Evolutionary conservation across 2,329 filamentous ascomycete genomes (phyloP).

Genomic region (Hortaea werneckii): DNA sequence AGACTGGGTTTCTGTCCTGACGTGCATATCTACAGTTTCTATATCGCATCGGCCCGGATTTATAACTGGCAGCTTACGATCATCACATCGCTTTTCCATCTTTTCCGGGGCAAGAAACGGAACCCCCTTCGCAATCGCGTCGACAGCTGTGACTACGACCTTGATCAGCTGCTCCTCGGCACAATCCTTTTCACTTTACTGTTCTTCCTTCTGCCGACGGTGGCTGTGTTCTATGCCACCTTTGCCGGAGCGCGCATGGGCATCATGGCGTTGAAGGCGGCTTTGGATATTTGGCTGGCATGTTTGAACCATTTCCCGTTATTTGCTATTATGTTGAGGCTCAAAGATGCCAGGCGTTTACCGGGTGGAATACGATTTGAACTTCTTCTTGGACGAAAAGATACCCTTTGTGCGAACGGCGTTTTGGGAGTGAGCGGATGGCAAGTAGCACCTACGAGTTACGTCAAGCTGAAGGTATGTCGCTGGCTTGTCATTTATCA

Average conservation of each 20-base stretch:
- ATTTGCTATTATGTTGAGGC: conserved; percentile 88
- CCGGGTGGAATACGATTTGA: conserved; percentile 89
- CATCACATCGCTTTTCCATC: conserved; percentile 92
- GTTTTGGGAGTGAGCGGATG: neutral
- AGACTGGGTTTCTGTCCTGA: conserved; percentile 81
- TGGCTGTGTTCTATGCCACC: conserved; percentile 92
- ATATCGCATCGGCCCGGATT: conserved; percentile 90
- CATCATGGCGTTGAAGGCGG: conserved; percentile 86
- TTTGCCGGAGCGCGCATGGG: conserved; percentile 91
- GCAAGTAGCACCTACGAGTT: conserved; percentile 53
- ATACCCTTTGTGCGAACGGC: conserved; percentile 43
- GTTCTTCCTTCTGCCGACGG: conserved; percentile 88
- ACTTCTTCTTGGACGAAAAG: conserved; percentile 45
- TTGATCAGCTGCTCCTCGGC: conserved; percentile 90
- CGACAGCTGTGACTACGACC: conserved; percentile 95
- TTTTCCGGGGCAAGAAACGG: conserved; percentile 96
- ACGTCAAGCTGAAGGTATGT: conserved; percentile 73
- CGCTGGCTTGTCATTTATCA: neutral
- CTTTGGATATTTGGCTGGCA: conserved; percentile 81
- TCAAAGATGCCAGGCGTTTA: conserved; percentile 84
- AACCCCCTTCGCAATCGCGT: conserved; percentile 96
- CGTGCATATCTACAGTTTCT: conserved; percentile 98
- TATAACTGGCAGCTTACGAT: conserved; percentile 99
- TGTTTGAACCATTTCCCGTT: conserved; percentile 96
- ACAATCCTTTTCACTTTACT: conserved; percentile 94